These are phyloP conservation scores for Solanum peruvianum DNA, from an alignment of 257 asterid species.

Conservation along the genomic window DNA sequence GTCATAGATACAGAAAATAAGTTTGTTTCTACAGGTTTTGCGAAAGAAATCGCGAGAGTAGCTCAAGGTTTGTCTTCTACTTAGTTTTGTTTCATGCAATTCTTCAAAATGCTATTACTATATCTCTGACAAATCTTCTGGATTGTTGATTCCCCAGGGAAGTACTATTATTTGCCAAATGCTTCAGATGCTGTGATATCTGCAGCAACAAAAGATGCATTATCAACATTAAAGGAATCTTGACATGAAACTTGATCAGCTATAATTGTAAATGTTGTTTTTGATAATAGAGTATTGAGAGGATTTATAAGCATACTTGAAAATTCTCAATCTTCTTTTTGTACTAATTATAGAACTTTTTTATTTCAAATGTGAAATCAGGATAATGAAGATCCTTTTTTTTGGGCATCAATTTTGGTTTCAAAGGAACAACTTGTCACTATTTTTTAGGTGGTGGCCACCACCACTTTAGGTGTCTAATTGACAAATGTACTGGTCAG, in stretches of 20 bases:
- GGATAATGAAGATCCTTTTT: neutral
- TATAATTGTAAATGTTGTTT: neutral
- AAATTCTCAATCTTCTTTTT: neutral
- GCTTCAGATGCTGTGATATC: conserved; percentile 97
- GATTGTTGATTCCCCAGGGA: conserved; percentile 38
- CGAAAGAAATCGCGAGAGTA: conserved; percentile 93
- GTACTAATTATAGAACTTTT: neutral
- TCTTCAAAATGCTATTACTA: neutral
- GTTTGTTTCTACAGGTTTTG: conserved; percentile 94
- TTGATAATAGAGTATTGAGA: neutral
- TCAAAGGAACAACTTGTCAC: neutral
- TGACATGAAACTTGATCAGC: conserved; percentile 6
- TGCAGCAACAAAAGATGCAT: conserved; percentile 83
- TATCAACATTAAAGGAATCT: conserved; percentile 64
- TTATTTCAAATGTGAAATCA: neutral
- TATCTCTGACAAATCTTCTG: neutral
- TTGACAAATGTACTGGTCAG: neutral
- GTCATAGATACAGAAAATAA: conserved; percentile 52
- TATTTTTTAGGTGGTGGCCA: too few relatives aligned
- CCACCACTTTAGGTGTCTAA: neutral
- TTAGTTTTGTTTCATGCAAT: neutral
- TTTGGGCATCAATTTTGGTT: neutral
- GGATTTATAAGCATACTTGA: neutral
- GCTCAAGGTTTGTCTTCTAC: conserved; percentile 60
- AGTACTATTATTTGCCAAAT: conserved; percentile 91